Evolutionary conservation across 371 early-diverging fungal genomes (phyloP).

Genomic region (Syncephalis fuscata): DNA sequence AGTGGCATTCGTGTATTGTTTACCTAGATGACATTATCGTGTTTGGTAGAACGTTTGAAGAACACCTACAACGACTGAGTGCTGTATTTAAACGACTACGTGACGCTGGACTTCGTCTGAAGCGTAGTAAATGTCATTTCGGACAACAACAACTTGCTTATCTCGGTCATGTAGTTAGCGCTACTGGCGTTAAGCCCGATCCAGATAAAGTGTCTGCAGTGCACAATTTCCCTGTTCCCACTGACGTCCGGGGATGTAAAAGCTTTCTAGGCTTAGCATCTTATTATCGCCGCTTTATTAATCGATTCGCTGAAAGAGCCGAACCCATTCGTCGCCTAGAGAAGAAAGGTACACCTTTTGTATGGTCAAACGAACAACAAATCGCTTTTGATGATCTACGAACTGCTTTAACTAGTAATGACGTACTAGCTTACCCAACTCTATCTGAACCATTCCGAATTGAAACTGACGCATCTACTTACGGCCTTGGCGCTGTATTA

Average conservation of each 20-base stretch:
- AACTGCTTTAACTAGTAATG: too few species aligned
- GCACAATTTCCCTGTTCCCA: constrained; percentile 6
- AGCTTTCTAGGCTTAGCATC: constrained; percentile 13
- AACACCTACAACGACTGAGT: constrained; percentile 16
- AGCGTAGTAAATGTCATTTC: constrained; percentile 21
- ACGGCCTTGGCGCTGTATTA: too few species aligned
- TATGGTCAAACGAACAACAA: too few species aligned
- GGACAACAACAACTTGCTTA: constrained; percentile 7
- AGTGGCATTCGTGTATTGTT: constrained; percentile 10
- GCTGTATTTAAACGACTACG: constrained; percentile 14
- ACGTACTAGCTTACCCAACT: too few species aligned
- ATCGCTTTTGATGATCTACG: too few species aligned
- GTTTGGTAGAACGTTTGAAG: constrained; percentile 11
- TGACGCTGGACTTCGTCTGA: constrained; percentile 13
- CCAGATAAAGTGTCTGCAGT: constrained; percentile 9
- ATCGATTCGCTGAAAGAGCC: constrained; percentile 7
- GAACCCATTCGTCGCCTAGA: too few species aligned
- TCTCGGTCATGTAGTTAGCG: constrained; percentile 18
- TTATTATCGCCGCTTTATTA: constrained; percentile 17
- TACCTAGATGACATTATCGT: constrained; percentile 30
- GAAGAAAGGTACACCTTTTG: too few species aligned
- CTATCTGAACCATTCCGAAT: too few species aligned
- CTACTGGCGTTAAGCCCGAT: constrained; percentile 8
- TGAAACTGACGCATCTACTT: too few species aligned
- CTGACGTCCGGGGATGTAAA: constrained; percentile 6